These are phyloP conservation scores for Coemansia sp. DNA, from an alignment of 192 early-diverging fungal genomes.

Conservation along the genomic window DNA sequence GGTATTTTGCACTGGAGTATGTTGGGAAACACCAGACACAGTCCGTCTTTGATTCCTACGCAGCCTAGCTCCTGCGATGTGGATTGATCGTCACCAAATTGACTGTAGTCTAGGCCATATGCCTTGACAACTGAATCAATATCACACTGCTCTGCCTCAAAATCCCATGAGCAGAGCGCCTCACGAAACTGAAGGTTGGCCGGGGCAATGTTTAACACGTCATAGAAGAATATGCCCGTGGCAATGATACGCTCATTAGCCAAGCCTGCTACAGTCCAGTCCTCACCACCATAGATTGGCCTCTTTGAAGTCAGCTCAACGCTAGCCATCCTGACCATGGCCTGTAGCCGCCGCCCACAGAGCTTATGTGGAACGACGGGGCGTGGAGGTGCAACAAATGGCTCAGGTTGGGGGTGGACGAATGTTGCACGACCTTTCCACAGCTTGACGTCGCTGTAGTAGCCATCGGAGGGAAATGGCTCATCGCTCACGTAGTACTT, in stretches of 20 bases:
- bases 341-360: constrained; percentile 48
- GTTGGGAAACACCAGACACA: constrained; percentile 70
- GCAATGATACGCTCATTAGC: constrained; percentile 68
- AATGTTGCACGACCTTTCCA: not conserved
- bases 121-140: not conserved
- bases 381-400: constrained; percentile 26
- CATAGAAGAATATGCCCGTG: constrained; percentile 70
- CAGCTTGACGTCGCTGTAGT: not conserved
- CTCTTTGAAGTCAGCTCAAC: constrained; percentile 64
- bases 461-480: not conserved
- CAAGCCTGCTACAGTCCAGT: constrained; percentile 72
- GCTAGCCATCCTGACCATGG: constrained; percentile 71
- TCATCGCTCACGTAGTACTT: not conserved
- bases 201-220: constrained; percentile 62
- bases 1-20: constrained; percentile 63
- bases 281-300: constrained; percentile 54
- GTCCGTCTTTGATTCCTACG: constrained; percentile 54
- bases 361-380: constrained; percentile 21
- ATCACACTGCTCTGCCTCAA: not conserved
- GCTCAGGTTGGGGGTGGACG: constrained; percentile 34
- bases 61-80: constrained; percentile 44
- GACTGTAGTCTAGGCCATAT: constrained; percentile 33
- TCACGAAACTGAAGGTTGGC: constrained; percentile 58
- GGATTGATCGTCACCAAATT: not conserved
- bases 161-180: not conserved